Evolutionary conservation across 75 land plant genomes (phyloP).

Genomic region (Sequoia sempervirens): DNA sequence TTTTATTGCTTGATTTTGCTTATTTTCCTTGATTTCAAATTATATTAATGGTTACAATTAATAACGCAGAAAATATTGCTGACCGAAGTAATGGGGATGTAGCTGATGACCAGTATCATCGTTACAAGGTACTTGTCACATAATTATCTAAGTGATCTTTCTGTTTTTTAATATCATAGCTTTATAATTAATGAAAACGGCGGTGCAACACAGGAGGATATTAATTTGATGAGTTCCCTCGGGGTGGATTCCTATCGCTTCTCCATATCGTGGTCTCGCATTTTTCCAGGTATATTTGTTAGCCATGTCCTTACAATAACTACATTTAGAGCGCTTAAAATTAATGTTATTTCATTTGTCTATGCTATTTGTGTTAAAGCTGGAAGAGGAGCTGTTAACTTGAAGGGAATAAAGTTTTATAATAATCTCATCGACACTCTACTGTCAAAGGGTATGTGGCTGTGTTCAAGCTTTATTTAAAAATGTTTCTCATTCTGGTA

Average conservation of each 20-base stretch:
- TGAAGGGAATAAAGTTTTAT: background rate
- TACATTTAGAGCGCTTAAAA: too few relatives aligned
- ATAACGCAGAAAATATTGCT: slow-evolving; percentile 26
- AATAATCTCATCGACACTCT: background rate
- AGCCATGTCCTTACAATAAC: too few relatives aligned
- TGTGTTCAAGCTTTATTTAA: too few relatives aligned
- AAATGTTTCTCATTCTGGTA: too few relatives aligned
- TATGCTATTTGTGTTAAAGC: background rate
- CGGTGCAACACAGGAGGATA: slow-evolving; percentile 17
- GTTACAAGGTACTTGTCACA: slow-evolving; percentile 21
- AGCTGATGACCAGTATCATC: slow-evolving; percentile 47
- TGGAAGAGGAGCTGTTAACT: background rate
- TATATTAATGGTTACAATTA: background rate
- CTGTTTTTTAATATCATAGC: background rate
- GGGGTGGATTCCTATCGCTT: slow-evolving; percentile 35
- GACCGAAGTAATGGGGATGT: slow-evolving; percentile 43
- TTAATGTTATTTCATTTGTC: too few relatives aligned
- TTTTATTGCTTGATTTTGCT: background rate
- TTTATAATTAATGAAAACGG: background rate
- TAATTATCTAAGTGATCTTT: background rate
- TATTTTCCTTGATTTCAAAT: background rate
- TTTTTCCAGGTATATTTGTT: slow-evolving; percentile 13
- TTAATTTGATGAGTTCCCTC: slow-evolving; percentile 25
- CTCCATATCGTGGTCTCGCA: slow-evolving; percentile 38
- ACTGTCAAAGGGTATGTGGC: background rate